A percentile compares a stretch with the other conserved stretches of the same genome.
Evolutionary conservation across 2,329 filamentous ascomycete species (phyloP).

Genomic region (Colletotrichum tropicale): DNA sequence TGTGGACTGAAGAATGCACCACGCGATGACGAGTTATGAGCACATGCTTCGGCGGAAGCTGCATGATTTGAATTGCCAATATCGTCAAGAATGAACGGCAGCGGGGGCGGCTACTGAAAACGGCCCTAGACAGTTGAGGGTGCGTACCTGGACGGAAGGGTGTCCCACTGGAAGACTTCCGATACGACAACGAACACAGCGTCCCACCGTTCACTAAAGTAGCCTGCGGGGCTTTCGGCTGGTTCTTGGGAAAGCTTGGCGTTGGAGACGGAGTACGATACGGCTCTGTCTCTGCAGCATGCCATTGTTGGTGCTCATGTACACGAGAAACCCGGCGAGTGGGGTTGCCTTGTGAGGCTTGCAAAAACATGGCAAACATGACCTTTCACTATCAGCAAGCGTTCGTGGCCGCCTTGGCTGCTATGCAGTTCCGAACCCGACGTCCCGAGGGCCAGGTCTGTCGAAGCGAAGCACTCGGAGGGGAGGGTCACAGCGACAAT

Average conservation of each 20-base stretch:
- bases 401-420: background rate
- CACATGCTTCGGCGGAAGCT: background rate
- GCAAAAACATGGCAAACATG: background rate
- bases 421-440: background rate
- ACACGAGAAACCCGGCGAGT: background rate
- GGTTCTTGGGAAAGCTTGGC: constrained; percentile 17
- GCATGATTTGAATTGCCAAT: background rate
- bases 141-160: background rate
- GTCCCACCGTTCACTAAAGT: constrained; percentile 9
- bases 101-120: background rate
- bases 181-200: constrained; percentile 1
- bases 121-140: background rate
- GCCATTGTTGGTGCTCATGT: background rate
- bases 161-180: constrained; percentile 17
- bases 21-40: background rate
- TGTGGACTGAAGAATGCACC: background rate
- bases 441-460: background rate
- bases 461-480: background rate
- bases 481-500: background rate
- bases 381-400: background rate
- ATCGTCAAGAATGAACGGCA: background rate
- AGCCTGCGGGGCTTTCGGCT: background rate
- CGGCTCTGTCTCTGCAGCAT: background rate
- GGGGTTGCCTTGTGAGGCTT: background rate
- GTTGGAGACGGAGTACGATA: background rate